Evolutionary conservation across 2,329 filamentous ascomycete species (phyloP), one percentile per base, ranked within the genome.

Genomic region (Talaromyces sp.): DNA sequence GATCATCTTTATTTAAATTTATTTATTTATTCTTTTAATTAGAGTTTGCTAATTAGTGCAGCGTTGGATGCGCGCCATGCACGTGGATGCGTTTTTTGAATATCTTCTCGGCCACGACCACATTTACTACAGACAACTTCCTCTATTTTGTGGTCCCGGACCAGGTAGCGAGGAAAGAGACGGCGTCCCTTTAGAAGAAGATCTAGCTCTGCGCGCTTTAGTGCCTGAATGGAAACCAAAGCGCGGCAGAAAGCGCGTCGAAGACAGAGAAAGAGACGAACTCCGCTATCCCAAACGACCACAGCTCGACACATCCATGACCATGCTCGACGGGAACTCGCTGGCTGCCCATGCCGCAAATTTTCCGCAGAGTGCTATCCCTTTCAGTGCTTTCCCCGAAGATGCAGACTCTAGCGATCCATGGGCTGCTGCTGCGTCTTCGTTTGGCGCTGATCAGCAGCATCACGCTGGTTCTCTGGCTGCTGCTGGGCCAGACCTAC

Each of bases 11-110:
- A n/a, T n/a, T n/a, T n/a, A n/a, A 12, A 9, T 56, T 5, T 35
- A 10, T 14, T 3, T 21, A 0, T 35, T 17, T 35, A 14, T 32
- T 2, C 32, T 56, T 24, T 21, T 51, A 38, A n/a, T n/a, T n/a
- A n/a, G n/a, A n/a, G n/a, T n/a, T n/a, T 60, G 58, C 60, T 51
- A 58, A 60, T 53, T 31, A 43, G 29, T 68, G 90, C 68, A 90
- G 90, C 88, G 93, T 70, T 97, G 92, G 92, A 94, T 97, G 90
- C 91, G 91, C 72, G 92, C 92, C 5, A 93, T 96, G 89, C 92
- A 96, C 72, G 86, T 96, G 57, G 91, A 96, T 79, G 90, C 91
- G 11, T 97, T 97, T 72, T 97, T 96, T 69, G 91, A 96, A 72
- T 97, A 91, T 72, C 84, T 95, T 21, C 81, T 93, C 63, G 85